Evolutionary conservation across 2,329 filamentous ascomycete genomes (phyloP).

Genomic region (Xylariales sp.): DNA sequence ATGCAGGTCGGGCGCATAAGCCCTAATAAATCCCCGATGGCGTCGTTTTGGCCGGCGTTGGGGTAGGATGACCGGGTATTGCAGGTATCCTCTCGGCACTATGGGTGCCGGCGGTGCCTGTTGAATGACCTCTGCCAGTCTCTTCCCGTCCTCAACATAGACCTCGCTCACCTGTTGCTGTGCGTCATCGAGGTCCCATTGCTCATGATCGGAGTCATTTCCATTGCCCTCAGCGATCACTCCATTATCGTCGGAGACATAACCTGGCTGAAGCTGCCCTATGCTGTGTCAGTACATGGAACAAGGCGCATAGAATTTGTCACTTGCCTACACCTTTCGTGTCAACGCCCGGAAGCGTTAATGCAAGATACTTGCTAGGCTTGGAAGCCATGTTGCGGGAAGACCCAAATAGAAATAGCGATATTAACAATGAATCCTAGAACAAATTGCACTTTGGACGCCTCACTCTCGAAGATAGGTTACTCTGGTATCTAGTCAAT

Average conservation of each 20-base stretch:
- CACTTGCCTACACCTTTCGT: too few relatives aligned
- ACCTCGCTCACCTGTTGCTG: constrained; percentile 26
- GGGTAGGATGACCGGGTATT: constrained; percentile 41
- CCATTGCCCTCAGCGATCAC: neutral
- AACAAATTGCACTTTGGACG: too few relatives aligned
- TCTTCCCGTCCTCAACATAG: constrained; percentile 2
- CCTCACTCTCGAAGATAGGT: too few relatives aligned
- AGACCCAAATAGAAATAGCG: too few relatives aligned
- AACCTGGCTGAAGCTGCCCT: too few relatives aligned
- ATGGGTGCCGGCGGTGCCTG: neutral
- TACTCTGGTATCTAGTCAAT: too few relatives aligned
- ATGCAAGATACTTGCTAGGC: too few relatives aligned
- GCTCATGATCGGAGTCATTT: neutral
- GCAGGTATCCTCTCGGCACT: constrained; percentile 29
- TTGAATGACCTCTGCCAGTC: neutral
- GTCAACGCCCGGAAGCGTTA: too few relatives aligned
- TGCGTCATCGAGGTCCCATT: constrained; percentile 36
- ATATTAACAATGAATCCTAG: too few relatives aligned
- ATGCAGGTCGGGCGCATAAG: constrained; percentile 43
- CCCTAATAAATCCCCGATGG: constrained; percentile 43
- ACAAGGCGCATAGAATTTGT: too few relatives aligned
- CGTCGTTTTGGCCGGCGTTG: constrained; percentile 43
- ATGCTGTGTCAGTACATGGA: too few relatives aligned
- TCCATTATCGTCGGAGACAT: neutral
- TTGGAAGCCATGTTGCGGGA: too few relatives aligned